Evolutionary conservation across 192 early-diverging fungal species (phyloP).

Genomic region (Entomortierella parvispora): DNA sequence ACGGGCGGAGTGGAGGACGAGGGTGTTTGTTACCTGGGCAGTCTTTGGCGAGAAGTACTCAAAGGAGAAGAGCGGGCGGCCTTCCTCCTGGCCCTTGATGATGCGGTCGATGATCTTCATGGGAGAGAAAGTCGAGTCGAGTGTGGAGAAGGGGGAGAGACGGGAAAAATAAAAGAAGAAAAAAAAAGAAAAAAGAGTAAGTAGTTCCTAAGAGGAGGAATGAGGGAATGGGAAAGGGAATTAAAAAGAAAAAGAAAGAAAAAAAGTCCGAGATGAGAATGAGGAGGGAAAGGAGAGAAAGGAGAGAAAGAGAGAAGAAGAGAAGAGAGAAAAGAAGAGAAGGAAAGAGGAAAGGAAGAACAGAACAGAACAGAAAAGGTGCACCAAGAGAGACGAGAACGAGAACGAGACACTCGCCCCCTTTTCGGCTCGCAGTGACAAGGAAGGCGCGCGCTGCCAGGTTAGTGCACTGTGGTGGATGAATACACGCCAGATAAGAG

Average conservation of each 20-base stretch:
- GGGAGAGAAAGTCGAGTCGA: not conserved
- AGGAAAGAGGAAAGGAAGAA: not conserved
- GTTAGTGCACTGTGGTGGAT: too few relatives aligned
- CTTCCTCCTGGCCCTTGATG: constrained; percentile 71
- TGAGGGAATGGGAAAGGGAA: too few relatives aligned
- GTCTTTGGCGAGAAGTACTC: constrained; percentile 99
- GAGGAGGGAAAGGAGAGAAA: not conserved
- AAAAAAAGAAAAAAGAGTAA: not conserved
- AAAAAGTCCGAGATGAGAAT: not conserved
- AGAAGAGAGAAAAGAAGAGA: not conserved
- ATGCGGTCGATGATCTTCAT: constrained; percentile 87
- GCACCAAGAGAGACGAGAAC: not conserved
- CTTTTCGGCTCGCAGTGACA: too few relatives aligned
- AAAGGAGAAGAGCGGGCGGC: constrained; percentile 86
- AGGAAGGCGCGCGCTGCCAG: too few relatives aligned
- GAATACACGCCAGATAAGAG: too few relatives aligned
- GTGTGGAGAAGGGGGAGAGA: constrained; percentile 1
- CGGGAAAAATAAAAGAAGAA: not conserved
- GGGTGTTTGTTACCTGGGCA: constrained; percentile 61
- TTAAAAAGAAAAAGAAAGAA: not conserved
- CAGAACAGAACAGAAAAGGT: not conserved
- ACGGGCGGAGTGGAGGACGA: not conserved
- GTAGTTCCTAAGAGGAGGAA: not conserved
- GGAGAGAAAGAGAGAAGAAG: not conserved
- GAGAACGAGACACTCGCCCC: too few relatives aligned